Evolutionary conservation across 164 flowering plant genomes (phyloP).

Genomic region (Berberis vulgaris): DNA sequence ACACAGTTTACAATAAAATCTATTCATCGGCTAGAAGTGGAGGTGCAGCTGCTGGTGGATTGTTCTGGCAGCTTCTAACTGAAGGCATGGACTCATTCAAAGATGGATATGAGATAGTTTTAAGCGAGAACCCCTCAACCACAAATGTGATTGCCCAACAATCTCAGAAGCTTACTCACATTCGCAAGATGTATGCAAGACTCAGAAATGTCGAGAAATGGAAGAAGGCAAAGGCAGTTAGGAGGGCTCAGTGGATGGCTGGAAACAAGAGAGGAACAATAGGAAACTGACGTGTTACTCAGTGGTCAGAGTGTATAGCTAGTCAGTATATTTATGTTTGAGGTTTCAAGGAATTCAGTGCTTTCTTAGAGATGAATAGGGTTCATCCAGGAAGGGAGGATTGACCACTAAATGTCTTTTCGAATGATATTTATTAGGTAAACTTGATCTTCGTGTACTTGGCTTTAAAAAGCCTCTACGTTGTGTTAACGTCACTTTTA

Average conservation of each 20-base stretch:
- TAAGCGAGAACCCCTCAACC: slow-evolving; percentile 51
- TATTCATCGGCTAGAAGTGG: slow-evolving; percentile 58
- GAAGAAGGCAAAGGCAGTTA: slow-evolving; percentile 32
- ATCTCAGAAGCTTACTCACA: slow-evolving; percentile 38
- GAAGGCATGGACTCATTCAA: slow-evolving; percentile 59
- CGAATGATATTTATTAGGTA: no score
- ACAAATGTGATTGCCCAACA: slow-evolving; percentile 41
- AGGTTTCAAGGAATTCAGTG: not conserved
- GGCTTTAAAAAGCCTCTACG: no score
- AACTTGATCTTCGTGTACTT: no score
- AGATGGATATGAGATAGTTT: slow-evolving; percentile 71
- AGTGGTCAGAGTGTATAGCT: not conserved
- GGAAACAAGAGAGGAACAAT: slow-evolving; percentile 14
- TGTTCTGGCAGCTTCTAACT: slow-evolving; percentile 73
- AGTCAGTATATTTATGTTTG: not conserved
- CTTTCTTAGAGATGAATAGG: no score
- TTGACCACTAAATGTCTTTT: no score
- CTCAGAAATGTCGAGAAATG: slow-evolving; percentile 26
- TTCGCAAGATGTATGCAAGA: slow-evolving; percentile 38
- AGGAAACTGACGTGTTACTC: slow-evolving; percentile 14
- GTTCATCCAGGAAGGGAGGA: no score
- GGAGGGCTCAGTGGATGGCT: slow-evolving; percentile 23
- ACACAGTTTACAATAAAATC: slow-evolving; percentile 39
- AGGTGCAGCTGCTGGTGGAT: slow-evolving; percentile 62
- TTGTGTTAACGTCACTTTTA: no score